These are phyloP conservation scores for Auricularia sp. DNA, from an alignment of 768 basidiomycete genomes.

Conservation along the genomic window DNA sequence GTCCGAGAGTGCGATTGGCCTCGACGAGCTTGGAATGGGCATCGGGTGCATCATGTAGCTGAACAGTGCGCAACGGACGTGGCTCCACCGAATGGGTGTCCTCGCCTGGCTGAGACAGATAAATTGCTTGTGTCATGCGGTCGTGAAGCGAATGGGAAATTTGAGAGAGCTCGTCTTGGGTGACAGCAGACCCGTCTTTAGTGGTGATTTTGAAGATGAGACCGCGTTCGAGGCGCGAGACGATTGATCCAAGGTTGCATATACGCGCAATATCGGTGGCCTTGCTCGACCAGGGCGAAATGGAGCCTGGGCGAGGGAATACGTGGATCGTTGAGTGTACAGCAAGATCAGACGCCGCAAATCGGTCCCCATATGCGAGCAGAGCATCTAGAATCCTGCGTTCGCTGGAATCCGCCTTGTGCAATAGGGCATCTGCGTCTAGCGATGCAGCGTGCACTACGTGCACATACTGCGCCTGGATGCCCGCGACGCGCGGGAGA, in stretches of 20 bases:
- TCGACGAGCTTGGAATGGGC: constrained; percentile 55
- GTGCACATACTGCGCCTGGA: constrained; percentile 83
- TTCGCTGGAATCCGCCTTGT: constrained; percentile 30
- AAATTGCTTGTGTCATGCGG: constrained; percentile 88
- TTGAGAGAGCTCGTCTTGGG: constrained; percentile 34
- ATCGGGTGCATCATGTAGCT: constrained; percentile 34
- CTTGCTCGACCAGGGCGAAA: constrained; percentile 99
- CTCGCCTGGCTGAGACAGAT: constrained; percentile 47
- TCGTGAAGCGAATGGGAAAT: constrained; percentile 77
- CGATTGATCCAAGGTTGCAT: constrained; percentile 63
- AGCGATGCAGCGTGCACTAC: constrained; percentile 55
- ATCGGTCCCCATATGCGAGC: constrained; percentile 76
- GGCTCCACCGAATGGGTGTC: constrained; percentile 38
- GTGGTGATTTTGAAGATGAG: constrained; percentile 54
- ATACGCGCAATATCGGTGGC: constrained; percentile 89
- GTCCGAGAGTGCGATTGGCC: constrained; percentile 79
- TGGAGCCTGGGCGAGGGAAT: constrained; percentile 76
- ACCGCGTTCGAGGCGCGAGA: constrained; percentile 84
- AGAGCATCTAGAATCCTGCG: constrained; percentile 55
- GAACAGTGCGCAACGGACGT: constrained; percentile 59
- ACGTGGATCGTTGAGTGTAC: constrained; percentile 40
- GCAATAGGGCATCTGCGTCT: constrained; percentile 37
- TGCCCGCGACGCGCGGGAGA: constrained; percentile 43
- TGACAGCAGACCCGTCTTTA: constrained; percentile 29
- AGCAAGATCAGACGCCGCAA: constrained; percentile 36